phyloP scores from a whole-genome alignment of 2,329 filamentous ascomycete genomes.

The Claviceps monticola region DNA sequence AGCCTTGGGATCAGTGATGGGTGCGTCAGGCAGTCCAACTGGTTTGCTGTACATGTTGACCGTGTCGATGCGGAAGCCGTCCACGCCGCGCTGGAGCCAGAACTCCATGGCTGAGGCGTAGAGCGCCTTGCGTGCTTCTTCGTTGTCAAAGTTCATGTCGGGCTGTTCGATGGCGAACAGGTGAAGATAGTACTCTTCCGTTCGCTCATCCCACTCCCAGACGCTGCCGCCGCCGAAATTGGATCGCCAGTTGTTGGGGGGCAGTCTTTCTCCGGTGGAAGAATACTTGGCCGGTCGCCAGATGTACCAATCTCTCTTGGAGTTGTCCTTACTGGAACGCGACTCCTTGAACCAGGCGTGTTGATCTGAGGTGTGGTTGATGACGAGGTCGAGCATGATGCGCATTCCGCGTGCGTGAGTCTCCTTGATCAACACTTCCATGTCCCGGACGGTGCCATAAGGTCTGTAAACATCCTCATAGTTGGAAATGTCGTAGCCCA shows the following conservation, averaged over 20 bases:
- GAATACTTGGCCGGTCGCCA: conserved; percentile 39
- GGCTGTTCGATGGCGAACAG: conserved; percentile 66
- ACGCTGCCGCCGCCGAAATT: conserved; percentile 46
- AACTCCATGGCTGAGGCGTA: conserved; percentile 61
- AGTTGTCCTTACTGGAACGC: conserved; percentile 42
- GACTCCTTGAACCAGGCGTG: conserved; percentile 61
- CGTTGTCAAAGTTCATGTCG: conserved; percentile 76
- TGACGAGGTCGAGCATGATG: conserved; percentile 60
- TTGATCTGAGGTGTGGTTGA: conserved; percentile 64
- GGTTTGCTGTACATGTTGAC: conserved; percentile 61
- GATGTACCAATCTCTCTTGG: conserved; percentile 58
- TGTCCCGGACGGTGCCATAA: conserved; percentile 54
- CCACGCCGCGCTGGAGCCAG: conserved; percentile 62
- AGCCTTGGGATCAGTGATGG: conserved; percentile 32
- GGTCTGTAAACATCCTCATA: conserved; percentile 51
- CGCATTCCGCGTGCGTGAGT: conserved; percentile 52
- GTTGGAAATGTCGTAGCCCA: conserved; percentile 58
- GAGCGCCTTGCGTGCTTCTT: conserved; percentile 51
- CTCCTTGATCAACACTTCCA: conserved; percentile 46
- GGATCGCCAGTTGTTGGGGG: conserved; percentile 63
- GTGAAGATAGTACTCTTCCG: conserved; percentile 62
- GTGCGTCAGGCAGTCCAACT: conserved; percentile 42
- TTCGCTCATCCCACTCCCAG: conserved; percentile 61
- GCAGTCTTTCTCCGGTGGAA: conserved; percentile 44
- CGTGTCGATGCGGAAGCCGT: conserved; percentile 62